Evolutionary conservation across 192 early-diverging fungal genomes (phyloP).

Genomic region (Linnemannia zychae): DNA sequence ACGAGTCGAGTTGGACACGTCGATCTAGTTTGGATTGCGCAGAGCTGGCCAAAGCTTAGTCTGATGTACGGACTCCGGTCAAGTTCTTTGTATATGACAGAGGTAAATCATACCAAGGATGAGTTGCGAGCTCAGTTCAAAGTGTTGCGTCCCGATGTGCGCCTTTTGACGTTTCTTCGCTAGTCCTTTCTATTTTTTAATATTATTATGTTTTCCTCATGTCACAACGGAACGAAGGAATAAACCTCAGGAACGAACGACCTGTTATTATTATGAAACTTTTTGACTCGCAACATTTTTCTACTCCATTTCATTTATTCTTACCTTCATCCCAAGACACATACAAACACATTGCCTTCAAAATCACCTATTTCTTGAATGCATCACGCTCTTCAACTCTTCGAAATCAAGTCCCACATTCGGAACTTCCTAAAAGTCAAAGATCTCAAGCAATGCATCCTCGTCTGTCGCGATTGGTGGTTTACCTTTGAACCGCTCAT

Average conservation of each 20-base stretch:
- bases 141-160: not conserved
- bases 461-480: conserved; percentile 5
- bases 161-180: not conserved
- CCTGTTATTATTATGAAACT: no score
- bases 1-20: not conserved
- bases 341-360: not conserved
- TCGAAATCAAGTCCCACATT: not conserved
- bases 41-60: not conserved
- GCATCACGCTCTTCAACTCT: not conserved
- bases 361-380: not conserved
- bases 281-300: not conserved
- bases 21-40: not conserved
- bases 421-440: not conserved
- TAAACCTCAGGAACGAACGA: not conserved
- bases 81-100: not conserved
- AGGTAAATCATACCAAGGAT: not conserved
- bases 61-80: not conserved
- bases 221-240: no score
- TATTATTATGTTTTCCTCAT: no score
- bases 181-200: not conserved
- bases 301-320: not conserved
- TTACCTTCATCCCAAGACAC: not conserved
- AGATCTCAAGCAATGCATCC: conserved; percentile 2
- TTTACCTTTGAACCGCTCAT: not conserved
- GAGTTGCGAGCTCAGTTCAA: not conserved